Evolutionary conservation across 768 basidiomycete genomes (phyloP).

Genomic region (Xerocomus brunneocitrinus): DNA sequence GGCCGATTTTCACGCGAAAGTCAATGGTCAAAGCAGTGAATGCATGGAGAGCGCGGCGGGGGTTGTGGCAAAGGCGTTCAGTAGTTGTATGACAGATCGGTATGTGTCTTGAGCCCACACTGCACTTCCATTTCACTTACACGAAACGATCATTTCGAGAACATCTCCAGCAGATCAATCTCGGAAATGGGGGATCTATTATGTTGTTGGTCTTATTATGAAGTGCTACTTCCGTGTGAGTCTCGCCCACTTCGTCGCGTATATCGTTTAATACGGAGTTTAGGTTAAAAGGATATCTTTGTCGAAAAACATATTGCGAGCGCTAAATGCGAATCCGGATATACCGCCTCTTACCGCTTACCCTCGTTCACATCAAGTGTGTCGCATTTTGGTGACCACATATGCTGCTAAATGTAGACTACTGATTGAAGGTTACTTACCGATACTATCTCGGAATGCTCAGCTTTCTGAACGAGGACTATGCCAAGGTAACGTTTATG

Average conservation of each 20-base stretch:
- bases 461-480: conserved; percentile 90
- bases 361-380: conserved; percentile 82
- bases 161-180: conserved; percentile 68
- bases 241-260: conserved; percentile 7
- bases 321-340: conserved; percentile 79
- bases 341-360: conserved; percentile 73
- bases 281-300: conserved; percentile 90
- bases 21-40: conserved; percentile 52
- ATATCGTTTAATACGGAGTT: not conserved
- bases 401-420: conserved; percentile 12
- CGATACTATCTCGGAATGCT: conserved; percentile 94
- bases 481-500: conserved; percentile 56
- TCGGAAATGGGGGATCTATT: conserved; percentile 89
- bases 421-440: conserved; percentile 71
- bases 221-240: conserved; percentile 92
- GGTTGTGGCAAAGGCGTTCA: conserved; percentile 84
- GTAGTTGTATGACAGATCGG: conserved; percentile 84
- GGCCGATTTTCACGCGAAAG: conserved; percentile 61
- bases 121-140: not conserved
- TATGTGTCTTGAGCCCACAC: conserved; percentile 22
- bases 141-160: conserved; percentile 30
- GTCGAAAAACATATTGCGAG: conserved; percentile 87
- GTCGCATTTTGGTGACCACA: conserved; percentile 14
- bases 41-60: conserved; percentile 86
- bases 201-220: conserved; percentile 83